Conservation (phyloP, 441 rosid species). For the Omphalea diandra region DNA sequence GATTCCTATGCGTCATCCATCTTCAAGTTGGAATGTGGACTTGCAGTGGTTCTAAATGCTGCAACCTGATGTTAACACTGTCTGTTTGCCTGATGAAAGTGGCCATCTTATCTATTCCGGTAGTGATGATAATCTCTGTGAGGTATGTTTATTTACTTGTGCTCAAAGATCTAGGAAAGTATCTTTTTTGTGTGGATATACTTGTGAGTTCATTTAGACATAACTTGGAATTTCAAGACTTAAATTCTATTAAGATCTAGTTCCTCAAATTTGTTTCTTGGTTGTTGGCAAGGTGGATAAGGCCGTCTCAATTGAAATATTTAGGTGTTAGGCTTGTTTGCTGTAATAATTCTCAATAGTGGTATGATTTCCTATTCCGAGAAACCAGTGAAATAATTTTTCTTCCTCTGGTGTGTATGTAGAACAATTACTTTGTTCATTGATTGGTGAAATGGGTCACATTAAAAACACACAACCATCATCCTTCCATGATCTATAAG, state of each 20-base stretch:
- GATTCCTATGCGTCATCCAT: too few relatives aligned
- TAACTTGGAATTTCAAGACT: not conserved
- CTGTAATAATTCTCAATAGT: too few relatives aligned
- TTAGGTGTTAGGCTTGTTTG: too few relatives aligned
- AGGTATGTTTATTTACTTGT: constrained; percentile 43
- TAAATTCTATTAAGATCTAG: too few relatives aligned
- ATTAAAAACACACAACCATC: not conserved
- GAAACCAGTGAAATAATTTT: not conserved
- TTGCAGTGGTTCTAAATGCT: constrained; percentile 25
- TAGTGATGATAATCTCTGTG: constrained; percentile 82
- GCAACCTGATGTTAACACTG: constrained; percentile 95
- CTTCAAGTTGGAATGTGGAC: not conserved
- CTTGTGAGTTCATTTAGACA: not conserved
- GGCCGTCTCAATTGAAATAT: too few relatives aligned
- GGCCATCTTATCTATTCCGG: constrained; percentile 91
- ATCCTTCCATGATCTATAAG: not conserved
- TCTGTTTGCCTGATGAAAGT: constrained; percentile 88
- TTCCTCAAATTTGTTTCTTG: too few relatives aligned
- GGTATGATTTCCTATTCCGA: not conserved
- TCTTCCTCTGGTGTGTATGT: not conserved
- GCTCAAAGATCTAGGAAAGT: not conserved
- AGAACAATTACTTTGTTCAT: not conserved
- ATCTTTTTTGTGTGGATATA: not conserved
- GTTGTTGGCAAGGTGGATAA: too few relatives aligned
- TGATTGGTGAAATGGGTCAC: not conserved